These are phyloP conservation scores for Sindora glabra DNA, from an alignment of 306 rosid species.

Conservation along the genomic window DNA sequence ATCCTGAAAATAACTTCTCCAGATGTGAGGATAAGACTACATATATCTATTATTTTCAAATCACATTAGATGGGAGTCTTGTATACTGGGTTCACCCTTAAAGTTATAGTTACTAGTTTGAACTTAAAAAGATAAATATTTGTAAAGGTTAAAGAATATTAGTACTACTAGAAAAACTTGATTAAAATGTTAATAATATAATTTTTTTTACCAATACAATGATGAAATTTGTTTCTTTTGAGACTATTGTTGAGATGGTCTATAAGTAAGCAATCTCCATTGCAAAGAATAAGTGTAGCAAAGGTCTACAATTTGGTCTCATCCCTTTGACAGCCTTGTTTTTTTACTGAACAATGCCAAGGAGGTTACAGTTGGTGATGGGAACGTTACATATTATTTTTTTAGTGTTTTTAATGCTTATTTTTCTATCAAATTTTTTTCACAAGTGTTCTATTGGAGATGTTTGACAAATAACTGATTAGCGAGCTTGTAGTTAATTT, in stretches of 20 bases:
- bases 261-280: conserved; percentile 65
- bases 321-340: conserved; percentile 92
- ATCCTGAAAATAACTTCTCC: no score
- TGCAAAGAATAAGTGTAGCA: conserved; percentile 74
- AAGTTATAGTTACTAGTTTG: no score
- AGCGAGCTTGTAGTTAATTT: no score
- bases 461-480: no score
- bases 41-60: no score
- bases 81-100: no score
- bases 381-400: no score
- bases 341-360: conserved; percentile 88
- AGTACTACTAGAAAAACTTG: not conserved
- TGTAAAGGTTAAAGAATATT: not conserved
- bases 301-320: conserved; percentile 70
- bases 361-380: conserved; percentile 86
- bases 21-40: no score
- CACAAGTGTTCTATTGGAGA: no score
- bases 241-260: conserved; percentile 74
- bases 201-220: conserved; percentile 59
- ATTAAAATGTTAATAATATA: not conserved
- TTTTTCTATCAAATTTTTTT: no score
- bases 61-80: no score
- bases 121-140: not conserved
- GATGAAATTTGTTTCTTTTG: conserved; percentile 97
- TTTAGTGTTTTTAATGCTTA: no score